These are phyloP conservation scores for Penicillium sp. DNA, from an alignment of 2,329 filamentous ascomycete genomes.

Conservation along the genomic window DNA sequence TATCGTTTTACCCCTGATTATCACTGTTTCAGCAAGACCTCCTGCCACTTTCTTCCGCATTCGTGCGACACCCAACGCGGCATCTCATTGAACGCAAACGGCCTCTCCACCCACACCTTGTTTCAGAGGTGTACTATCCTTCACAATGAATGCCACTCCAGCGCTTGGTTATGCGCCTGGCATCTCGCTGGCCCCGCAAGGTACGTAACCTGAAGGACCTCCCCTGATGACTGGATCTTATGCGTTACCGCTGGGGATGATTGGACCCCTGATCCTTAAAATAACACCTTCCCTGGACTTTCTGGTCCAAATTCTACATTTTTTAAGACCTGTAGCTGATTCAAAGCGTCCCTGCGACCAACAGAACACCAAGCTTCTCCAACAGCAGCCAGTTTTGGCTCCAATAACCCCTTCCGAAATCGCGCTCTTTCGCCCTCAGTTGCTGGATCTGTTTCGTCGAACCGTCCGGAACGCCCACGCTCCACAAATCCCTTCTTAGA, in stretches of 20 bases:
- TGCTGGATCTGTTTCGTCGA: slow-evolving; percentile 27
- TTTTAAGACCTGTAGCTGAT: slow-evolving; percentile 7
- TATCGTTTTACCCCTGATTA: neutral
- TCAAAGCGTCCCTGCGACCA: neutral
- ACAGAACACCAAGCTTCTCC: slow-evolving; percentile 36
- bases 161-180: slow-evolving; percentile 34
- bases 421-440: slow-evolving; percentile 42
- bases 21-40: slow-evolving; percentile 7
- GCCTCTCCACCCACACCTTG: slow-evolving; percentile 19
- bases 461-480: slow-evolving; percentile 47
- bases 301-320: neutral
- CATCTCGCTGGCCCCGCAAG: slow-evolving; percentile 33
- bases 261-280: slow-evolving; percentile 6
- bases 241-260: neutral
- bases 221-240: slow-evolving; percentile 9
- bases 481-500: slow-evolving; percentile 65
- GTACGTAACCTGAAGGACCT: slow-evolving; percentile 29
- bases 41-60: slow-evolving; percentile 8
- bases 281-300: neutral
- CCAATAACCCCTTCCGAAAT: slow-evolving; percentile 53
- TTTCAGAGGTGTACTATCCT: slow-evolving; percentile 21
- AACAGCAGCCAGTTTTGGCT: slow-evolving; percentile 38
- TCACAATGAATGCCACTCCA: slow-evolving; percentile 35
- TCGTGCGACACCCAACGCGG: slow-evolving; percentile 21
- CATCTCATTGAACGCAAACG: slow-evolving; percentile 11